phyloP scores from a whole-genome alignment of 1,284 basidiomycete genomes.

The Vanrija sp. region DNA sequence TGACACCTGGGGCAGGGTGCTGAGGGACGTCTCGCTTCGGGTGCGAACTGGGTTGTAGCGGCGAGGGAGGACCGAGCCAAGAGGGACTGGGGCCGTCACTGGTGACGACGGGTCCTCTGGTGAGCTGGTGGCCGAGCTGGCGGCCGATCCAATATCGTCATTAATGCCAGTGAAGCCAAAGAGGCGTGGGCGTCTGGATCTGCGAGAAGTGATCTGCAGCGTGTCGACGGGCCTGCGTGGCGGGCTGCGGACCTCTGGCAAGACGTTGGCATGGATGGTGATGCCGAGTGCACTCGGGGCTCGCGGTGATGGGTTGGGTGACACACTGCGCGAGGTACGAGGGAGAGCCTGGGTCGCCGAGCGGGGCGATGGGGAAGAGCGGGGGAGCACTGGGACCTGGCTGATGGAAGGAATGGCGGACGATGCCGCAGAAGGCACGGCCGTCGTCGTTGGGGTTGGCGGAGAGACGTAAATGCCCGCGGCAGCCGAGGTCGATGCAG shows the following conservation, averaged over 20 bases:
- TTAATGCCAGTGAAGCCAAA: constrained; percentile 47
- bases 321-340: background rate
- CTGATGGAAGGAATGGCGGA: background rate
- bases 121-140: constrained; percentile 24
- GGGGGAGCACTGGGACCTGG: no score
- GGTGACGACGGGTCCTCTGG: constrained; percentile 2
- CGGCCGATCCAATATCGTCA: constrained; percentile 24
- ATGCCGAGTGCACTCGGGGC: constrained; percentile 4
- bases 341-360: background rate
- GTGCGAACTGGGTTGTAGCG: constrained; percentile 27
- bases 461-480: no score
- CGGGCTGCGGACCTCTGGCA: constrained; percentile 46
- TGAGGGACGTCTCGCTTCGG: constrained; percentile 31
- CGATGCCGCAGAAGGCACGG: no score
- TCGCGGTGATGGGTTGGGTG: background rate
- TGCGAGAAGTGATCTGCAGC: constrained; percentile 25
- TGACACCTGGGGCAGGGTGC: constrained; percentile 14
- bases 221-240: constrained; percentile 27
- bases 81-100: background rate
- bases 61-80: constrained; percentile 6
- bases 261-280: constrained; percentile 19
- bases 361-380: no score
- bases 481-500: background rate
- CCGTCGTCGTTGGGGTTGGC: no score
- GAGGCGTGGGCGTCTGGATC: constrained; percentile 41